A percentile compares a stretch with the other conserved stretches of the same genome.
These are phyloP conservation scores for Chalara sp. DNA, from an alignment of 2,329 filamentous ascomycete genomes.

Conservation along the genomic window DNA sequence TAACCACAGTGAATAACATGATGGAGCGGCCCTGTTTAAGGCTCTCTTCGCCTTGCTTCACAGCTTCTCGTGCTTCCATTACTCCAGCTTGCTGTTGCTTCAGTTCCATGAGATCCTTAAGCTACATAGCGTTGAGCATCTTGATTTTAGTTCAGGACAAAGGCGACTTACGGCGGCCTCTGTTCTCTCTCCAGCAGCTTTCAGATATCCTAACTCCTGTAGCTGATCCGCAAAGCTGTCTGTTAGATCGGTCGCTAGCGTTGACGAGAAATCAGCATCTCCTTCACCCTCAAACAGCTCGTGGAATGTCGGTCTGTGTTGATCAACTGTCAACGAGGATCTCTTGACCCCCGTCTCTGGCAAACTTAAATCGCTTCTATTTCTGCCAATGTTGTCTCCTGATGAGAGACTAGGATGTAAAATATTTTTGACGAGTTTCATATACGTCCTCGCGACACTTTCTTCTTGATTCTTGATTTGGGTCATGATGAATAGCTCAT, in stretches of 20 bases:
- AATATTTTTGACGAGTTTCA: background rate
- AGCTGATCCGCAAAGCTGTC: background rate
- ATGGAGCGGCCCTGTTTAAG: conserved; percentile 30
- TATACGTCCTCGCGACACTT: background rate
- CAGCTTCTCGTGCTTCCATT: conserved; percentile 35
- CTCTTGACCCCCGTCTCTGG: background rate
- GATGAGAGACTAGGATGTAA: background rate
- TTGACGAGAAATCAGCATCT: background rate
- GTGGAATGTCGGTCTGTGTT: background rate
- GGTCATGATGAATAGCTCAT: conserved; percentile 38
- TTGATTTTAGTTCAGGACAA: background rate
- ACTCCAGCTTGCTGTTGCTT: conserved; percentile 41
- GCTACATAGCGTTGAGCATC: background rate
- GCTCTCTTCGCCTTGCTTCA: conserved; percentile 33
- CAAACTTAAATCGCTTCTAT: background rate
- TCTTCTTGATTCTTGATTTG: background rate
- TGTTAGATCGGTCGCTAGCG: background rate
- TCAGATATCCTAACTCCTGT: background rate
- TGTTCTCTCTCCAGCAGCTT: background rate
- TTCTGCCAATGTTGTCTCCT: background rate
- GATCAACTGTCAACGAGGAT: background rate
- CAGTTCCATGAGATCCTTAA: conserved; percentile 30
- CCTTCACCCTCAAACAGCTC: background rate
- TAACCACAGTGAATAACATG: background rate
- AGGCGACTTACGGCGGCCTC: background rate